Percentiles rank a stretch among this genome's conserved stretches.
Conservation (phyloP, 2,329 filamentous ascomycete genomes). For the Colletotrichum sp. region DNA sequence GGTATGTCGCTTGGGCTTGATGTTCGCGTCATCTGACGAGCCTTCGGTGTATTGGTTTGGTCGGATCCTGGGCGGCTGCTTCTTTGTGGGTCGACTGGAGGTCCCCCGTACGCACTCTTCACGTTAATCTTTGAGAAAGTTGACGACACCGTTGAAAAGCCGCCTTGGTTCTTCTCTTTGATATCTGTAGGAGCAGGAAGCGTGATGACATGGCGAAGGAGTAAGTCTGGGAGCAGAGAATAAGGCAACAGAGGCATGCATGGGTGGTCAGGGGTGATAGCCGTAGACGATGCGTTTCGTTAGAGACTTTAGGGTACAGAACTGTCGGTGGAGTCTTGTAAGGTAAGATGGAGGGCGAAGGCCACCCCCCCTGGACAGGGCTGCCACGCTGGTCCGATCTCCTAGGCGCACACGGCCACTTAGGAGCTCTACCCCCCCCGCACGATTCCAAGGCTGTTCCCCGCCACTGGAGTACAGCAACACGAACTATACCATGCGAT, state of each 20-base stretch:
- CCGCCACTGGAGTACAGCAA: background rate
- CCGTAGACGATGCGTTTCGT: background rate
- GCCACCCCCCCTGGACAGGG: background rate
- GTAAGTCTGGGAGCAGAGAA: background rate
- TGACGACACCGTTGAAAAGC: background rate
- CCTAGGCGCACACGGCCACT: background rate
- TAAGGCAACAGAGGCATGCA: background rate
- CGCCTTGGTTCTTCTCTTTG: background rate
- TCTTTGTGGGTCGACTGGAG: background rate
- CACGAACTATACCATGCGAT: background rate
- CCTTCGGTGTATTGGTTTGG: background rate
- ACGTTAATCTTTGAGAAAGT: background rate
- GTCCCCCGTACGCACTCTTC: background rate
- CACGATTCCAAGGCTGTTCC: background rate
- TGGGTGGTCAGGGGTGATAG: background rate
- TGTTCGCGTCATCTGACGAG: background rate
- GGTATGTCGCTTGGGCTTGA: background rate
- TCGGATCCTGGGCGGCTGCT: background rate
- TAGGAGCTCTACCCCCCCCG: background rate
- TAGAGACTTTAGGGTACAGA: background rate
- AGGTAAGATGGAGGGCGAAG: background rate
- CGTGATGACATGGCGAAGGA: background rate
- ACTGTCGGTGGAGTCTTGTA: background rate
- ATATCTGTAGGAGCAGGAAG: background rate
- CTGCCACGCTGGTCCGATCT: background rate